Conservation (phyloP, 371 early-diverging fungal genomes). For the Mucor lusitanicus region DNA sequence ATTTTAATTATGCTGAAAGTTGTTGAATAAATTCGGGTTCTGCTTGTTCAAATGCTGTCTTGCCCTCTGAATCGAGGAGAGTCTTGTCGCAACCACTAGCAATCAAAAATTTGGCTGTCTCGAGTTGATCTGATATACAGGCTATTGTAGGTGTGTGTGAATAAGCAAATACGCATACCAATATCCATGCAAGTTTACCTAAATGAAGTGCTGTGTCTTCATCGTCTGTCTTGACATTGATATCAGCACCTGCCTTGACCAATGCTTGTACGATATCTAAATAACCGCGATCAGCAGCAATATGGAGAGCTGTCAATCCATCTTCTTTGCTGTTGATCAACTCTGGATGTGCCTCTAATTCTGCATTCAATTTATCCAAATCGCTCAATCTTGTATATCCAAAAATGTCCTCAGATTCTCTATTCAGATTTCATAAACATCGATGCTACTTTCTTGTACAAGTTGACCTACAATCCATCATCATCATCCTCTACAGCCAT, state of each 20-base stretch:
- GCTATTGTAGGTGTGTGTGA: slow-evolving; percentile 18
- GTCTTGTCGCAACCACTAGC: slow-evolving; percentile 27
- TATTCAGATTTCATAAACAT: not conserved
- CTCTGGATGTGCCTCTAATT: slow-evolving; percentile 1
- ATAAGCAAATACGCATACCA: not conserved
- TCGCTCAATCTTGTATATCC: slow-evolving; percentile 33
- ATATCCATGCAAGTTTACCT: slow-evolving; percentile 22
- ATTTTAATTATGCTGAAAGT: not conserved
- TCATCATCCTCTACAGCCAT: slow-evolving; percentile 28
- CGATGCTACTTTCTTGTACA: not conserved
- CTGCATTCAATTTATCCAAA: slow-evolving; percentile 13
- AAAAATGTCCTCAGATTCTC: slow-evolving; percentile 37
- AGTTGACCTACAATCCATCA: not conserved
- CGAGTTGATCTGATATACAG: slow-evolving; percentile 46
- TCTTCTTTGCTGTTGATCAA: slow-evolving; percentile 29
- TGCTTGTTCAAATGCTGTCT: slow-evolving; percentile 44
- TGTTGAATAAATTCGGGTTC: slow-evolving; percentile 16
- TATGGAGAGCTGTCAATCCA: slow-evolving; percentile 46
- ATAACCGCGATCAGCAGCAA: slow-evolving; percentile 49
- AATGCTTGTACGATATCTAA: slow-evolving; percentile 27
- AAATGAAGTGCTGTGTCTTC: slow-evolving; percentile 47
- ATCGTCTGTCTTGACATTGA: slow-evolving; percentile 38
- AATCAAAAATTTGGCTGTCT: slow-evolving; percentile 31
- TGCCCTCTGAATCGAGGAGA: slow-evolving; percentile 32
- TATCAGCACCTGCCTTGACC: slow-evolving; percentile 39